Percentiles rank a stretch among this genome's conserved stretches.
Conservation (phyloP, 2,329 filamentous ascomycete species). For the Eutypa lata region DNA sequence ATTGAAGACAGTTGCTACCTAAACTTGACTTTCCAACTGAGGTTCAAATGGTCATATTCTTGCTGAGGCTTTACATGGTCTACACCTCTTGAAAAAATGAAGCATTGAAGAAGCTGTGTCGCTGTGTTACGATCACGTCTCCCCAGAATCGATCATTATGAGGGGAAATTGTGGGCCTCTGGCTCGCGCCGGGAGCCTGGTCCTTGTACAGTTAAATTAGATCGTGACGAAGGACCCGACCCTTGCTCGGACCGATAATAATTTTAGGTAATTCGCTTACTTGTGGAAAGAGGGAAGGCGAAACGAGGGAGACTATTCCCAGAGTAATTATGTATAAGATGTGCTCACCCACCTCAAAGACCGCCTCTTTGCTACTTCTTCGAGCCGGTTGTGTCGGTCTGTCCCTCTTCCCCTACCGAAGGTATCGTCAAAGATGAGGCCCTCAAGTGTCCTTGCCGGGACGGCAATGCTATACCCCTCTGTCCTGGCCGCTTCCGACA, state of each 20-base stretch:
- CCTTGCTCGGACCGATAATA: background rate
- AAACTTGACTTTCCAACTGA: no score
- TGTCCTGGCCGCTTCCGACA: background rate
- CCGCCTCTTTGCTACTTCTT: background rate
- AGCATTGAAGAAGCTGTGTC: no score
- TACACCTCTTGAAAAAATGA: no score
- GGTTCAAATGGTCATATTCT: no score
- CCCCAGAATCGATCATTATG: background rate
- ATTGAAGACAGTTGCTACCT: no score
- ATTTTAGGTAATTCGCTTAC: background rate
- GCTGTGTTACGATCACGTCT: no score
- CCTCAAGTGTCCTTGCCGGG: background rate
- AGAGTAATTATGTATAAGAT: no score
- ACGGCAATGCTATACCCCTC: conserved; percentile 1
- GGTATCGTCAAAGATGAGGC: background rate
- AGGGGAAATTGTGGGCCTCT: background rate
- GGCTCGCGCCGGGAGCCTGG: background rate
- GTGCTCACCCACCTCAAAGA: no score
- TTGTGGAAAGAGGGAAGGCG: no score
- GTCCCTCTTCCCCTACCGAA: background rate
- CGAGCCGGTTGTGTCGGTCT: background rate
- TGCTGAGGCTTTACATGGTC: no score
- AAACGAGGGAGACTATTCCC: background rate
- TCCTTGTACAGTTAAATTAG: background rate
- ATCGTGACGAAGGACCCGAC: background rate